A percentile compares a stretch with the other conserved stretches of the same genome.
phyloP scores from a whole-genome alignment of 2,329 filamentous ascomycete genomes.

The Neurospora crassa region DNA sequence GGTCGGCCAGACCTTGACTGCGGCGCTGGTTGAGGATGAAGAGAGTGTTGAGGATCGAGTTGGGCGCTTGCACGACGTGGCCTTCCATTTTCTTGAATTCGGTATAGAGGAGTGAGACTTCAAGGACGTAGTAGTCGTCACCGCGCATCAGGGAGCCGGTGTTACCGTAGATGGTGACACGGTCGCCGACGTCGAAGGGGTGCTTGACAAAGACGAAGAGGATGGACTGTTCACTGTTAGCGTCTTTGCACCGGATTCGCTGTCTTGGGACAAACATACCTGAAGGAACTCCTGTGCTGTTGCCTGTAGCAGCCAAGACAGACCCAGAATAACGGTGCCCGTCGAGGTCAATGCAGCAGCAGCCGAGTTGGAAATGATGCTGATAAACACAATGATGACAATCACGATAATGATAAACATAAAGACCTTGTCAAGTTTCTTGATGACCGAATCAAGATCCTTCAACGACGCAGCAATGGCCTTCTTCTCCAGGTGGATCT shows the following conservation, averaged over 20 bases:
- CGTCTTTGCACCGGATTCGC: neutral
- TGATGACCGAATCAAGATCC: slow-evolving; percentile 87
- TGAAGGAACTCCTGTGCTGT: slow-evolving; percentile 88
- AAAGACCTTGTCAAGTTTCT: slow-evolving; percentile 82
- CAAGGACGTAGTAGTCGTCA: slow-evolving; percentile 93
- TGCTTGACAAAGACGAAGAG: slow-evolving; percentile 97
- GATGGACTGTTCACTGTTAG: slow-evolving; percentile 42
- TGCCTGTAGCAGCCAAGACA: slow-evolving; percentile 86
- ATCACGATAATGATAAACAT: slow-evolving; percentile 78
- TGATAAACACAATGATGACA: slow-evolving; percentile 76
- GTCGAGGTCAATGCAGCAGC: slow-evolving; percentile 83
- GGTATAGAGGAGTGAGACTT: slow-evolving; percentile 86
- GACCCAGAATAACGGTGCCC: slow-evolving; percentile 75
- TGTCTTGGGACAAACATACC: slow-evolving; percentile 1
- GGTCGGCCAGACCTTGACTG: slow-evolving; percentile 79
- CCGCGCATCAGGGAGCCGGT: slow-evolving; percentile 69
- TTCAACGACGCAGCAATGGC: slow-evolving; percentile 91
- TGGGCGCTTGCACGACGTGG: slow-evolving; percentile 90
- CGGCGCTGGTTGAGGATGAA: slow-evolving; percentile 94
- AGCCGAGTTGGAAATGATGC: slow-evolving; percentile 82
- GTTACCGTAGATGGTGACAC: slow-evolving; percentile 85
- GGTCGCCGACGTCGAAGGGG: slow-evolving; percentile 91
- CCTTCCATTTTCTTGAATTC: slow-evolving; percentile 99
- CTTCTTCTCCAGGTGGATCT: slow-evolving; percentile 90
- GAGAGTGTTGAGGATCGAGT: slow-evolving; percentile 83